phyloP scores from a whole-genome alignment of 1,284 basidiomycete species.

The Heterobasidion irregulare region DNA sequence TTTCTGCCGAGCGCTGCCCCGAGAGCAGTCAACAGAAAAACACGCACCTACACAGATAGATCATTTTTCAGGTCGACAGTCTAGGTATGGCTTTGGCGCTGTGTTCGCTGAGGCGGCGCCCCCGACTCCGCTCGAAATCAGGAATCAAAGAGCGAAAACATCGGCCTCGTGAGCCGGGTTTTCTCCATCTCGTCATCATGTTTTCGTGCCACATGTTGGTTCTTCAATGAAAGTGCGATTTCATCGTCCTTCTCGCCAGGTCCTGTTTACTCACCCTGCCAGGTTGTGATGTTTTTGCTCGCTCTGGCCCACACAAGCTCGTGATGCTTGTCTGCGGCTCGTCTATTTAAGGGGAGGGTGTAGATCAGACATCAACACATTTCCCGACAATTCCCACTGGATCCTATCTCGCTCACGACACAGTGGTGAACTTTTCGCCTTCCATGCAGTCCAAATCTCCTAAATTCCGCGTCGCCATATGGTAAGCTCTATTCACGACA shows the following conservation, averaged over 20 bases:
- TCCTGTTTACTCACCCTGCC: neutral
- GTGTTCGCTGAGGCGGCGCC: neutral
- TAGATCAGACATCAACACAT: no score
- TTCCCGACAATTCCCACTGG: no score
- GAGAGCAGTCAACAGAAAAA: no score
- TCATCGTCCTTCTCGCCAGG: neutral
- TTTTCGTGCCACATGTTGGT: neutral
- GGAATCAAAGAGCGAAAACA: neutral
- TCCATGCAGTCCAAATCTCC: neutral
- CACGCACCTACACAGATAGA: no score
- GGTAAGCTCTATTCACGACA: constrained; percentile 10
- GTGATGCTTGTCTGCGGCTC: no score
- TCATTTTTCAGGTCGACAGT: no score
- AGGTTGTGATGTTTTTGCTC: no score
- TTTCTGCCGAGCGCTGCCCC: no score
- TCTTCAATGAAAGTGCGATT: neutral
- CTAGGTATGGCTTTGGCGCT: neutral
- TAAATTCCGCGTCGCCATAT: constrained; percentile 21
- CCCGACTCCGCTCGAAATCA: neutral
- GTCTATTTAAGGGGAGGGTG: no score
- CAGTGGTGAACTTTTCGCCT: neutral
- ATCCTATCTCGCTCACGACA: no score
- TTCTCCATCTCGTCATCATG: neutral
- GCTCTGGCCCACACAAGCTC: no score
- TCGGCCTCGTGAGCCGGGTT: neutral